These are phyloP conservation scores for Fusarium globosum DNA, from an alignment of 2,329 filamentous ascomycete species.

Conservation along the genomic window DNA sequence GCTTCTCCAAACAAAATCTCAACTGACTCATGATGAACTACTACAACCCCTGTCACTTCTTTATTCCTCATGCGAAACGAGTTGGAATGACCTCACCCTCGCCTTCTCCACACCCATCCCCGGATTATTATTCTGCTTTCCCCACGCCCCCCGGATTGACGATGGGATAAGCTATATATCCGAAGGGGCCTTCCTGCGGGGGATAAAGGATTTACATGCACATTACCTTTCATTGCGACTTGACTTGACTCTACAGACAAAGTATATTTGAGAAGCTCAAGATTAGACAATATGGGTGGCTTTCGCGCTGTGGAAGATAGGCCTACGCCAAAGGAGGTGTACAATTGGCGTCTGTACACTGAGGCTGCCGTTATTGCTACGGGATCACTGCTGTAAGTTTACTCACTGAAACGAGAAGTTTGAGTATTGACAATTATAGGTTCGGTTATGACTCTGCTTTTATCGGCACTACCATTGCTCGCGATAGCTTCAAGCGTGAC, in stretches of 20 bases:
- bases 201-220: background rate
- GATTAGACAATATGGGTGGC: constrained; percentile 47
- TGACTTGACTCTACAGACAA: too few species aligned
- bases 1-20: background rate
- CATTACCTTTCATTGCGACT: too few species aligned
- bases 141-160: constrained; percentile 40
- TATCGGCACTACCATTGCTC: constrained; percentile 65
- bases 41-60: background rate
- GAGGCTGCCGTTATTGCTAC: constrained; percentile 61
- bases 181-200: constrained; percentile 17
- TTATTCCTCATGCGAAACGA: background rate
- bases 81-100: constrained; percentile 26
- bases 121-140: constrained; percentile 37
- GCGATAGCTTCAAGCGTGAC: constrained; percentile 58
- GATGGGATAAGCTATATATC: constrained; percentile 38
- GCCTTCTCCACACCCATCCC: constrained; percentile 35
- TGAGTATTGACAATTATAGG: constrained; percentile 38
- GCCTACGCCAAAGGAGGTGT: constrained; percentile 66
- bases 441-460: constrained; percentile 67
- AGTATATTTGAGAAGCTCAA: background rate
- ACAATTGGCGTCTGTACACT: constrained; percentile 63
- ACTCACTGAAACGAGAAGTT: background rate
- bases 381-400: constrained; percentile 55
- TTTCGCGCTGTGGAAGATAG: constrained; percentile 64
- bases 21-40: constrained; percentile 8